phyloP scores from a whole-genome alignment of 352 stramenopile genomes.

The Pythium grandisporangium region DNA sequence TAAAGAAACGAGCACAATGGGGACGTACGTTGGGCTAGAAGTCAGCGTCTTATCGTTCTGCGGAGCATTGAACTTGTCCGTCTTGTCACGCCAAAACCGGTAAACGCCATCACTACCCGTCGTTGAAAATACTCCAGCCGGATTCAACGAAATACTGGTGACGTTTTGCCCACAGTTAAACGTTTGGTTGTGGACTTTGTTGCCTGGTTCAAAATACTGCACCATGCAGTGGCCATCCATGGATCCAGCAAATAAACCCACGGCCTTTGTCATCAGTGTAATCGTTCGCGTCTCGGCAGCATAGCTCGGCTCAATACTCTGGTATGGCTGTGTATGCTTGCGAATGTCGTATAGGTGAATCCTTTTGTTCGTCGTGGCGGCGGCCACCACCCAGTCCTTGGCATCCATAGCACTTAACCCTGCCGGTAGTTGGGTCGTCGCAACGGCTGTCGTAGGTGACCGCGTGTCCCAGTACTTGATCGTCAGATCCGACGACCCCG shows the following conservation, averaged over 20 bases:
- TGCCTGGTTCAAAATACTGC: slow-evolving; percentile 83
- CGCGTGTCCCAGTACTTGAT: slow-evolving; percentile 97
- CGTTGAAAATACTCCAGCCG: slow-evolving; percentile 93
- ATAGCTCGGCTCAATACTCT: slow-evolving; percentile 71
- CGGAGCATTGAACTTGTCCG: slow-evolving; percentile 91
- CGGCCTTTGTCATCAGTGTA: slow-evolving; percentile 81
- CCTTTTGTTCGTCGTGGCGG: slow-evolving; percentile 73
- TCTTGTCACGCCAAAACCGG: slow-evolving; percentile 98
- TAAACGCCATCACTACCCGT: slow-evolving; percentile 93
- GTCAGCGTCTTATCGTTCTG: slow-evolving; percentile 45
- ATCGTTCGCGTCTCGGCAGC: slow-evolving; percentile 87
- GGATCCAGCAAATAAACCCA: slow-evolving; percentile 83
- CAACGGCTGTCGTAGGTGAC: slow-evolving; percentile 81
- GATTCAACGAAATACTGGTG: slow-evolving; percentile 88
- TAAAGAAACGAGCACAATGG: neutral
- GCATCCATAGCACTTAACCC: slow-evolving; percentile 93
- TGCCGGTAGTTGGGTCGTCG: slow-evolving; percentile 89
- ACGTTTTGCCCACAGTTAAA: slow-evolving; percentile 91
- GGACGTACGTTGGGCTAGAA: slow-evolving; percentile 45
- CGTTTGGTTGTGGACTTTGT: slow-evolving; percentile 82
- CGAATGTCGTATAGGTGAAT: slow-evolving; percentile 86
- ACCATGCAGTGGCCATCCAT: slow-evolving; percentile 90
- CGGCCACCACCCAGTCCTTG: slow-evolving; percentile 92
- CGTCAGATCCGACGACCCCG: slow-evolving; percentile 92
- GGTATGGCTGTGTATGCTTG: slow-evolving; percentile 85